Evolutionary conservation across 2,329 filamentous ascomycete genomes (phyloP), one percentile per base, ranked within the genome.

Genomic region (Eutypa lata): DNA sequence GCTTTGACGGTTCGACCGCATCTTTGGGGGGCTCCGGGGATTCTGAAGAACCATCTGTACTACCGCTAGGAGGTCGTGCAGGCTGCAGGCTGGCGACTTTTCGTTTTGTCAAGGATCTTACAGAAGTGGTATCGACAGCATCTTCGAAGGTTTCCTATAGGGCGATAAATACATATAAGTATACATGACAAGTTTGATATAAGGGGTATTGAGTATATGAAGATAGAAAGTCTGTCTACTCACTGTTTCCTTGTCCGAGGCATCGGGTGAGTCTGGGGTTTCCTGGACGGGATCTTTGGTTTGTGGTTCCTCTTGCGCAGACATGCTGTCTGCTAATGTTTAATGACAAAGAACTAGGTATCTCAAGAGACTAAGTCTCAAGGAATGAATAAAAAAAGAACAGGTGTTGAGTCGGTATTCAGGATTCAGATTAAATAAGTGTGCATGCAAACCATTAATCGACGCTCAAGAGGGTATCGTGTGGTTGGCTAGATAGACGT

Each of bases 141-240:
- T 96, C 91, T 73, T 96, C 90, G 65, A 95, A 96, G 16, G 82
- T 82, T 64, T 92, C 87, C 87, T 90, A 60, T 49, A 54, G n/a
- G 24, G n/a, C 4, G n/a, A 53, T 31, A 26, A 16, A 53, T 5
- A 28, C 26, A 19, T 21, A 24, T 43, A 35, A 48, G 28, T 35
- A 48, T 31, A 31, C 10, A 10, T 31, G 26, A 10, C 26, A 31
- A 54, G 16, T 40, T 19, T 43, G 44, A 47, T 48, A 22, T 44
- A 28, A 55, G 38, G 42, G 53, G 40, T 45, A 54, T 6, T 33
- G 48, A 50, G 47, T 43, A 53, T 50, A 53, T 54, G 54, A 52
- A 53, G 14, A 54, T 38, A 49, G 37, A 10, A 7, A 14, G 35
- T 18, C 13, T 5, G 7, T 52, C 24, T 50, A 64, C 71, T 54